Evolutionary conservation across 2,329 filamentous ascomycete species (phyloP).

Genomic region (Dendryphion nanum): DNA sequence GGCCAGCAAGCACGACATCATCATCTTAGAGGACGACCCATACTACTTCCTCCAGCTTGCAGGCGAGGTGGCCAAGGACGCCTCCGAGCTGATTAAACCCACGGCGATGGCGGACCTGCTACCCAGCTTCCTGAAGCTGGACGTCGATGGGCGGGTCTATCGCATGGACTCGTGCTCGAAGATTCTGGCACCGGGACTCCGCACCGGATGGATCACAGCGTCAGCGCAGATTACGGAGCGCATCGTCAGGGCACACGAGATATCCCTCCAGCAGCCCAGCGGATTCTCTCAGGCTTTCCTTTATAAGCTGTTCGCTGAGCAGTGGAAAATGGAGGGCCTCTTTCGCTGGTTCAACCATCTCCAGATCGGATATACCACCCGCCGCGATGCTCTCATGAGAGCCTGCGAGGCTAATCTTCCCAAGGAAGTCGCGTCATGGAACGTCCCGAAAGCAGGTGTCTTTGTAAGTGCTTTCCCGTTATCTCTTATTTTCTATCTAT

Average conservation of each 20-base stretch:
- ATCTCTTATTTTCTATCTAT: too few relatives aligned
- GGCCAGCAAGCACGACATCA: neutral
- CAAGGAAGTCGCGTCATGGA: too few relatives aligned
- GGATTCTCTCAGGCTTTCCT: neutral
- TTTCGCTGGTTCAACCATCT: neutral
- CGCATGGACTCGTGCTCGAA: conserved; percentile 34
- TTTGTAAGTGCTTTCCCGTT: too few relatives aligned
- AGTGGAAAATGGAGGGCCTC: neutral
- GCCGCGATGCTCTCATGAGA: neutral
- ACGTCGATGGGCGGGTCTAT: conserved; percentile 30
- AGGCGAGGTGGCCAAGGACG: neutral
- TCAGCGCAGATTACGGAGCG: conserved; percentile 21
- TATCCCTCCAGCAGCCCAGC: neutral
- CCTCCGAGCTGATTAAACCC: neutral
- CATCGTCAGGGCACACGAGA: neutral
- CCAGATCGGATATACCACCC: neutral
- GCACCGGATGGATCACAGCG: conserved; percentile 32
- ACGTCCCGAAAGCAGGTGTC: too few relatives aligned
- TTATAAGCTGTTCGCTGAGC: neutral
- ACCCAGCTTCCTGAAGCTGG: conserved; percentile 35
- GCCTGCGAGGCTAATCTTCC: too few relatives aligned
- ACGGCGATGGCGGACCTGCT: conserved; percentile 4
- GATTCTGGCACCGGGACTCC: conserved; percentile 30
- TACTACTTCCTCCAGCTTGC: neutral
- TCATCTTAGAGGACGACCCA: neutral